Conservation (phyloP, 2,329 filamentous ascomycete species). For the Aspergillus ustus region DNA sequence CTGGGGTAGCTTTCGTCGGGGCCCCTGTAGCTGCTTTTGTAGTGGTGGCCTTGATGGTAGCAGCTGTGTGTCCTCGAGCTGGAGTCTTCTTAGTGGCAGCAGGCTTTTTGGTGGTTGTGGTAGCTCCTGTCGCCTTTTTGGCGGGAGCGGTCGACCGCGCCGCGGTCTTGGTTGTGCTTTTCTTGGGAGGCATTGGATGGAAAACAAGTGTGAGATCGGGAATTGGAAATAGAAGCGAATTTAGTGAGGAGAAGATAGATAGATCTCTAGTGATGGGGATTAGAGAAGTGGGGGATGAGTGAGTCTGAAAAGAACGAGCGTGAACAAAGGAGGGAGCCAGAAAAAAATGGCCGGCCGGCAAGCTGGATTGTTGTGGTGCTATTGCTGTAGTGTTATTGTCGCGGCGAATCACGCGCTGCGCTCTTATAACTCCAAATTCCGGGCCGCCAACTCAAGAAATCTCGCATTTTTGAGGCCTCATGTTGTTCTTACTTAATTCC, state of each 20-base stretch:
- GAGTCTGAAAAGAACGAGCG: not conserved
- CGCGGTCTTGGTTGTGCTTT: slow-evolving; percentile 29
- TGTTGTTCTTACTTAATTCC: not conserved
- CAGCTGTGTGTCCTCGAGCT: slow-evolving; percentile 21
- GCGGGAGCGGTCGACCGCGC: slow-evolving; percentile 19
- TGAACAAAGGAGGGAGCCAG: slow-evolving; percentile 9
- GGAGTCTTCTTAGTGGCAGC: slow-evolving; percentile 28
- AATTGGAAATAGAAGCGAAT: not conserved
- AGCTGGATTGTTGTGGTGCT: slow-evolving; percentile 4
- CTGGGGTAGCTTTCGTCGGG: slow-evolving; percentile 25
- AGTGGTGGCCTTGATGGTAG: slow-evolving; percentile 33
- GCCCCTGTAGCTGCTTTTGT: slow-evolving; percentile 26
- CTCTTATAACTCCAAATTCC: slow-evolving; percentile 1
- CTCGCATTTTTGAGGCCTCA: not conserved
- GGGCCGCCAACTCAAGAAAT: not conserved
- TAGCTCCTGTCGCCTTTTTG: slow-evolving; percentile 25
- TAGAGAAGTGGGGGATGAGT: not conserved
- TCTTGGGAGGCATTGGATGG: slow-evolving; percentile 37
- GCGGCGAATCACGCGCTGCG: slow-evolving; percentile 13
- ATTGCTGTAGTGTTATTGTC: slow-evolving; percentile 9
- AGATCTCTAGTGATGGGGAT: not conserved
- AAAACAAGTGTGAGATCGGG: not conserved
- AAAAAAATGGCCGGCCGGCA: slow-evolving; percentile 7
- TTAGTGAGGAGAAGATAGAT: not conserved
- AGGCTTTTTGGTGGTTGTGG: slow-evolving; percentile 23